Evolutionary conservation across 2,329 filamentous ascomycete species (phyloP).

Genomic region (Ophiosphaerella herpotricha): DNA sequence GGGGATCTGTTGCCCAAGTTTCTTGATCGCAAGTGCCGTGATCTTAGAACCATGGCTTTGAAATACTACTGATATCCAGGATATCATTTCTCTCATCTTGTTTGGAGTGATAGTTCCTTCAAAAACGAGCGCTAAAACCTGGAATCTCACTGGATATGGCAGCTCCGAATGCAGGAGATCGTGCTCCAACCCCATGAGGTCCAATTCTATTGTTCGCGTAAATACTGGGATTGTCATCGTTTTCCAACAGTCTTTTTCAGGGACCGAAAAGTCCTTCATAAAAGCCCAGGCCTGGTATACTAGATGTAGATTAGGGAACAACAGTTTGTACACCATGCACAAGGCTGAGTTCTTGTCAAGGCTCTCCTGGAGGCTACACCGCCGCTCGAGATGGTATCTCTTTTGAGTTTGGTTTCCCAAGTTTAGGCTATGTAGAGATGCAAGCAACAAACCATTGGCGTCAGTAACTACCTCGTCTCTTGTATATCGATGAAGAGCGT

Average conservation of each 20-base stretch:
- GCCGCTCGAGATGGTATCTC: slow-evolving; percentile 26
- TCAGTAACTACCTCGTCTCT: slow-evolving; percentile 6
- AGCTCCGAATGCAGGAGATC: slow-evolving; percentile 48
- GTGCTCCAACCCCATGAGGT: slow-evolving; percentile 63
- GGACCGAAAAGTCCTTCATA: slow-evolving; percentile 31
- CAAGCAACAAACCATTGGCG: background rate
- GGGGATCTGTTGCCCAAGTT: slow-evolving; percentile 64
- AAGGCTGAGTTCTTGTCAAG: slow-evolving; percentile 50
- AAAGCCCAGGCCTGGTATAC: slow-evolving; percentile 42
- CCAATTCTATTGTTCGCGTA: slow-evolving; percentile 60
- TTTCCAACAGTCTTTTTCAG: slow-evolving; percentile 18
- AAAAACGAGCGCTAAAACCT: slow-evolving; percentile 31
- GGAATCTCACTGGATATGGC: slow-evolving; percentile 18
- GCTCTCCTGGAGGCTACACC: slow-evolving; percentile 42
- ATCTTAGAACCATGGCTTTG: slow-evolving; percentile 55
- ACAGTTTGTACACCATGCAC: slow-evolving; percentile 57
- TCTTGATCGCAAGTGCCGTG: slow-evolving; percentile 68
- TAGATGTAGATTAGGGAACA: slow-evolving; percentile 20
- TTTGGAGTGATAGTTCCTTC: slow-evolving; percentile 27
- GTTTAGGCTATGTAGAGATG: background rate
- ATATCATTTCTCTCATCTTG: slow-evolving; percentile 18
- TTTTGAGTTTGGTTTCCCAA: background rate
- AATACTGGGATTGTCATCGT: slow-evolving; percentile 52
- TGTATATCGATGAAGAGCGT: slow-evolving; percentile 27
- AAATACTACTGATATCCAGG: slow-evolving; percentile 30